Percentiles rank a stretch among this genome's conserved stretches.
Conservation (phyloP, 2,329 filamentous ascomycete species). For the Apiospora hydei region DNA sequence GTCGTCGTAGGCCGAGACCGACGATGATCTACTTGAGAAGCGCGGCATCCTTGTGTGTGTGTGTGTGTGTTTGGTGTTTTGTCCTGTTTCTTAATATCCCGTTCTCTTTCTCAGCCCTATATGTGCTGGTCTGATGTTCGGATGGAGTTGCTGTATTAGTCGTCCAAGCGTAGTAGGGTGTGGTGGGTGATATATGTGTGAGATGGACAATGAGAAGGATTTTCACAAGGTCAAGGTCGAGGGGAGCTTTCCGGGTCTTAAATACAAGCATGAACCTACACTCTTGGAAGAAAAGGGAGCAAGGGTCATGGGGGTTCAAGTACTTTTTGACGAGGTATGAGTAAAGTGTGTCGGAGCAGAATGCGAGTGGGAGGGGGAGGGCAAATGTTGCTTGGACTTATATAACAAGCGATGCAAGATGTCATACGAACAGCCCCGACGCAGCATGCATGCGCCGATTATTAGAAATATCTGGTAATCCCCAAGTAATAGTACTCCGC, state of each 20-base stretch:
- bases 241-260: not conserved
- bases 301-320: conserved; percentile 7
- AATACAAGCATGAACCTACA: conserved; percentile 18
- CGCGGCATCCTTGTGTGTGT: not conserved
- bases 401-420: conserved; percentile 18
- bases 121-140: not conserved
- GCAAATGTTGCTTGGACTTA: not conserved
- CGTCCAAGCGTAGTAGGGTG: not conserved
- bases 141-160: not conserved
- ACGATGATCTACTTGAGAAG: not conserved
- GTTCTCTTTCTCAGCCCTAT: not conserved
- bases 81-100: not conserved
- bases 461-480: conserved; percentile 4
- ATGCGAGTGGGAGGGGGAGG: not conserved
- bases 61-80: not conserved
- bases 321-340: not conserved
- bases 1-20: conserved; percentile 29
- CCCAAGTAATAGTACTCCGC: not conserved
- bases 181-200: not conserved
- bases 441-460: conserved; percentile 10
- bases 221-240: not conserved
- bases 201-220: not conserved
- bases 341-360: not conserved
- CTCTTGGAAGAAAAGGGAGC: not conserved
- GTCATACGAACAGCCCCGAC: conserved; percentile 15